Conservation (phyloP, 305 asterid species). For the Plantago rigida region DNA sequence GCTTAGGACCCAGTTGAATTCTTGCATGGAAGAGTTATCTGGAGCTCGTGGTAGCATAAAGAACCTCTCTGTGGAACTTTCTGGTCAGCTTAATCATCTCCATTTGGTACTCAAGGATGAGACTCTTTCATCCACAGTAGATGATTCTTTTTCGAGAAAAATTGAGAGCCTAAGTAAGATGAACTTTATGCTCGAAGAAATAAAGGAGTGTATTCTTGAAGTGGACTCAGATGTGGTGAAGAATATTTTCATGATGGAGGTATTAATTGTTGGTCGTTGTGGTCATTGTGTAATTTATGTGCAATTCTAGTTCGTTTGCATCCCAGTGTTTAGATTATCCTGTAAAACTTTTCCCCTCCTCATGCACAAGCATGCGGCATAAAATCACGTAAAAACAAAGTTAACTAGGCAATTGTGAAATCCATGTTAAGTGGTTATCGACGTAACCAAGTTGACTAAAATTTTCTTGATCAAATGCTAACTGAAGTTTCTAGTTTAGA, state of each 20-base stretch:
- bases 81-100: conserved; percentile 49
- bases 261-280: conserved; percentile 29
- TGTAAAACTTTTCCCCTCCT: background rate
- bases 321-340: conserved; percentile 14
- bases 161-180: conserved; percentile 53
- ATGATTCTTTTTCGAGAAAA: conserved; percentile 44
- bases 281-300: conserved; percentile 20
- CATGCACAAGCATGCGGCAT: conserved; percentile 7
- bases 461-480: conserved; percentile 6
- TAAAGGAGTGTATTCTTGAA: conserved; percentile 42
- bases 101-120: conserved; percentile 59
- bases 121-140: conserved; percentile 40
- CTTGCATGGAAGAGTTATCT: conserved; percentile 67
- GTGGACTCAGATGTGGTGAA: conserved; percentile 43
- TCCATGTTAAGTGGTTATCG: conserved; percentile 3
- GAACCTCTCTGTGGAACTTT: conserved; percentile 46
- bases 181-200: conserved; percentile 49
- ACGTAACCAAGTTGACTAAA: conserved; percentile 12
- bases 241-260: conserved; percentile 46
- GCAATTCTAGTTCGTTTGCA: conserved; percentile 11
- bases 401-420: background rate
- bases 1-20: conserved; percentile 54
- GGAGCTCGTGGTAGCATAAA: conserved; percentile 49
- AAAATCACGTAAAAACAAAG: conserved; percentile 3
- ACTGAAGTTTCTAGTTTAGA: conserved; percentile 11